Base-by-base conservation (phyloP, 345 rosid genomes). In the Corymbia maculata region DNA sequence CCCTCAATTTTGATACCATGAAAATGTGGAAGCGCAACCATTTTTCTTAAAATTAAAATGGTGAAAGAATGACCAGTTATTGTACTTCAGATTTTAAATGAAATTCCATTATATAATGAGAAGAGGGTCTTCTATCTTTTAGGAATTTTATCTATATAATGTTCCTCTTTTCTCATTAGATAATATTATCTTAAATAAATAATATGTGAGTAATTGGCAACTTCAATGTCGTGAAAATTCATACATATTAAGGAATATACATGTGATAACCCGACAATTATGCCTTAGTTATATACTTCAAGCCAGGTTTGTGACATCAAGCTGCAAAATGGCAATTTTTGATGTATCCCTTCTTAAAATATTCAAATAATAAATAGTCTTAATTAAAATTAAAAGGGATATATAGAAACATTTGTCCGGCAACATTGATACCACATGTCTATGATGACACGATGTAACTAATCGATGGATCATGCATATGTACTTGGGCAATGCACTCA, bases 1-100 rank as follows among this genome's bases (percentile, higher is more conserved):
- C 13, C 7, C 80, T 70, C 45, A 70, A 70, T 70, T 70, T 32
- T 17, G 13, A 70, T 70, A 68, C 19, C 12, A 32, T 4, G 8
- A 30, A 19, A 9, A 68, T 36, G 49, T 42, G 1, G 1, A 44
- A 36, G 2, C 1, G 0, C 47, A 16, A 42, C 8, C 14, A 6
- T 75, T 19, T 42, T 75, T 75, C 26, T 42, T 75, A 5, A 36
- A 19, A 11, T 75, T 75, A 19, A 36, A 36, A 75, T 6, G 4
- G 24, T 19, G 49, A 42, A 75, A 75, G 82, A 42, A 21, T 2
- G 24, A 75, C 2, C 2, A 13, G 8, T 19, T 36, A 42, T 42
- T 9, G 26, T 75, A 10, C 28, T 42, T 42, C 12, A 4, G 14
- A 19, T 19, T 75, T 75, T 21, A 42, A 42, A 12, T 75, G 82